Evolutionary conservation across 139 green algal species (phyloP).

Genomic region (Deuterostichococcus epilithicus): DNA sequence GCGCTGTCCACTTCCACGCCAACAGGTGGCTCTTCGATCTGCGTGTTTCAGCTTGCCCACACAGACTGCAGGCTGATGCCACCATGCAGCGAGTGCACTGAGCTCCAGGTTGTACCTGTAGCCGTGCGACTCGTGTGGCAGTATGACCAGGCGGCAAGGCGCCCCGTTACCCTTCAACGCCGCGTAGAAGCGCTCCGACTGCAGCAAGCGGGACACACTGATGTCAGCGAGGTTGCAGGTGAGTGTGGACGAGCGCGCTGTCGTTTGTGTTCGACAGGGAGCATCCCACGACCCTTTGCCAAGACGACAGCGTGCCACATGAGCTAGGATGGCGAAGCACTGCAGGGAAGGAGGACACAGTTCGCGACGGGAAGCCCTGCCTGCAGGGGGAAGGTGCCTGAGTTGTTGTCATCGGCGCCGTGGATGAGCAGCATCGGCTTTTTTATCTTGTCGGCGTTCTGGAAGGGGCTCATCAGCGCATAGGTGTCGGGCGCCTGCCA

Average conservation of each 20-base stretch:
- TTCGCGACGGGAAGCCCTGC: too few species aligned
- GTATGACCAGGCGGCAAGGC: slow-evolving; percentile 75
- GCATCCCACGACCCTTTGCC: too few species aligned
- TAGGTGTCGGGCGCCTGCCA: slow-evolving; percentile 94
- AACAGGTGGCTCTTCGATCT: background rate
- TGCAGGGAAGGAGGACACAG: too few species aligned
- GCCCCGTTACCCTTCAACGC: slow-evolving; percentile 86
- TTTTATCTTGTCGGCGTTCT: slow-evolving; percentile 87
- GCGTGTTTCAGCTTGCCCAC: too few species aligned
- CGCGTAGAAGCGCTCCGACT: slow-evolving; percentile 91
- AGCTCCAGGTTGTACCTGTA: background rate
- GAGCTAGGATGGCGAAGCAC: too few species aligned
- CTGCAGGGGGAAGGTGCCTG: slow-evolving; percentile 73
- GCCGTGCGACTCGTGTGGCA: slow-evolving; percentile 91
- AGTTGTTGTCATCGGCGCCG: slow-evolving; percentile 97
- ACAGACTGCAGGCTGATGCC: background rate
- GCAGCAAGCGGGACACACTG: too few species aligned
- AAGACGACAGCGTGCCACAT: too few species aligned
- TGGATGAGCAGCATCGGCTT: slow-evolving; percentile 95
- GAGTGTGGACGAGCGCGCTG: too few species aligned
- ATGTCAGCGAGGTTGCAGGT: too few species aligned
- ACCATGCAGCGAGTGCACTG: background rate
- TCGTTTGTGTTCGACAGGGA: too few species aligned
- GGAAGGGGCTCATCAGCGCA: slow-evolving; percentile 86
- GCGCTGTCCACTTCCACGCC: background rate